Conservation (phyloP, 2,329 filamentous ascomycete genomes). For the Herpotrichia juniperi region DNA sequence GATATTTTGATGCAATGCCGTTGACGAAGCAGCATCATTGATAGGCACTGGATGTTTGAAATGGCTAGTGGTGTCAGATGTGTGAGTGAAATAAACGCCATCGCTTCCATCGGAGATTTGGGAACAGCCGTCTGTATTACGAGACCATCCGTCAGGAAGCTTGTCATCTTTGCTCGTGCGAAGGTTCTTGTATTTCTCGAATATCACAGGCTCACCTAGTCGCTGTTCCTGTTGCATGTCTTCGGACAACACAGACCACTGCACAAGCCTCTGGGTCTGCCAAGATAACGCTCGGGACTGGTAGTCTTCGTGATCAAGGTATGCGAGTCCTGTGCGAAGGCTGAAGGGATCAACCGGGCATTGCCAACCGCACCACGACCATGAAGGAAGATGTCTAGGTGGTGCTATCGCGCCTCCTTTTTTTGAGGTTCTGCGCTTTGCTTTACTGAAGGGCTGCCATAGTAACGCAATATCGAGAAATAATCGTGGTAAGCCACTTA, state of each 20-base stretch:
- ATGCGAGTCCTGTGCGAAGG: constrained; percentile 5
- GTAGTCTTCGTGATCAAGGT: constrained; percentile 1
- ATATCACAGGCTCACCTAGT: not conserved
- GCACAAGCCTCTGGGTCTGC: constrained; percentile 3
- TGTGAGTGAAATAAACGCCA: constrained; percentile 6
- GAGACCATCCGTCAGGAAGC: constrained; percentile 11
- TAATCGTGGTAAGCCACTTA: constrained; percentile 8
- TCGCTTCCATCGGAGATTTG: not conserved
- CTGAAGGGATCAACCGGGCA: constrained; percentile 11
- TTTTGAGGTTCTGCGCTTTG: constrained; percentile 7
- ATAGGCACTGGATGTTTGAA: constrained; percentile 9
- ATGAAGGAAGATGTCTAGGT: constrained; percentile 6
- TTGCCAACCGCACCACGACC: constrained; percentile 17
- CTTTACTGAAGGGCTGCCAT: constrained; percentile 12
- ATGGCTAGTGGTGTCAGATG: constrained; percentile 6
- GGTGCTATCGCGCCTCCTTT: not conserved
- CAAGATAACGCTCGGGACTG: constrained; percentile 2
- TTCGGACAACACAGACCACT: constrained; percentile 10
- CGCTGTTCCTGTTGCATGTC: constrained; percentile 5
- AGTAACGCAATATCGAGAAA: constrained; percentile 12
- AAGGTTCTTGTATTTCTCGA: constrained; percentile 3
- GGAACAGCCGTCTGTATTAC: not conserved
- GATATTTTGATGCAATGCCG: not conserved
- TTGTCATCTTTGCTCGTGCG: constrained; percentile 2
- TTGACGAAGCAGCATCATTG: not conserved